phyloP scores from a whole-genome alignment of 108 stramenopile species.

The Schizochytrium sp. region DNA sequence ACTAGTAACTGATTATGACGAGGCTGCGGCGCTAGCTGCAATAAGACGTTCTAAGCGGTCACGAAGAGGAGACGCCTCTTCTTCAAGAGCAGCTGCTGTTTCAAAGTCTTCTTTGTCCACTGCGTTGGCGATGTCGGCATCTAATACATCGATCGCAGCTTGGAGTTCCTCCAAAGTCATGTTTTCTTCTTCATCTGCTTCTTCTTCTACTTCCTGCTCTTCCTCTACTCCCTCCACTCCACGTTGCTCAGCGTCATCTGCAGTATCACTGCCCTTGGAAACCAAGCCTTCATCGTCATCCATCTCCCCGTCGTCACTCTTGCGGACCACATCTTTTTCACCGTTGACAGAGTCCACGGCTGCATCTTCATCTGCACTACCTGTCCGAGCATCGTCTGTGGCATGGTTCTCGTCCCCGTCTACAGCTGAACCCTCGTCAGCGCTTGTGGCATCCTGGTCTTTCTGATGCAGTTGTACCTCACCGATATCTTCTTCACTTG shows the following conservation, averaged over 20 bases:
- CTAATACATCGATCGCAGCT: neutral
- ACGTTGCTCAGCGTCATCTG: neutral
- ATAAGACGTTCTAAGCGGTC: conserved; percentile 16
- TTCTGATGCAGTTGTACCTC: neutral
- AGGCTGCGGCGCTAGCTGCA: conserved; percentile 64
- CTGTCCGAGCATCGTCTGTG: neutral
- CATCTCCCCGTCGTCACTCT: conserved; percentile 16
- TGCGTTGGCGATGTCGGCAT: neutral
- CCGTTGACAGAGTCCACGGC: conserved; percentile 29
- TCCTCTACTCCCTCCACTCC: neutral
- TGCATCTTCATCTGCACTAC: neutral
- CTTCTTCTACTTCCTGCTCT: conserved; percentile 16
- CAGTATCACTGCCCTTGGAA: neutral
- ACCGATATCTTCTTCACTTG: neutral
- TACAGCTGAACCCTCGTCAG: neutral
- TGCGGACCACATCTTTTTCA: conserved; percentile 20
- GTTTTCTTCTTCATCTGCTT: neutral
- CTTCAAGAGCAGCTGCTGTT: neutral
- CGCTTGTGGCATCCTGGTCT: neutral
- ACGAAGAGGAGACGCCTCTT: neutral
- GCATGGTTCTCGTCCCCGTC: neutral
- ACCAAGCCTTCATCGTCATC: neutral
- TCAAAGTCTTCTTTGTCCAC: neutral
- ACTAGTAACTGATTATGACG: conserved; percentile 1
- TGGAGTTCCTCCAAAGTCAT: neutral